Conservation (phyloP, 2,329 filamentous ascomycete genomes). For the Diatrype stigma region DNA sequence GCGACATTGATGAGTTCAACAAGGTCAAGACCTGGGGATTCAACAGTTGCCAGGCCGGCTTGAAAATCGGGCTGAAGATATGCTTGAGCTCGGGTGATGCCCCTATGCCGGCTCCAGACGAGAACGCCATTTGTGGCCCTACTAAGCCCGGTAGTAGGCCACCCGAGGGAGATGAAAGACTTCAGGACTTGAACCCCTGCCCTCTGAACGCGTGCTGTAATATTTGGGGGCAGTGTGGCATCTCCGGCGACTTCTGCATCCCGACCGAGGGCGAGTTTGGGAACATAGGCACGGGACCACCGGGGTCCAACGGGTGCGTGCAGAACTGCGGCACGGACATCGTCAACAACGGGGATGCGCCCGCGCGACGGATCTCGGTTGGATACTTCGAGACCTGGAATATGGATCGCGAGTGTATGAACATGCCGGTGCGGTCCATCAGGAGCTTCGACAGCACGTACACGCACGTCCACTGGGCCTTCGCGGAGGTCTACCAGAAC, state of each 20-base stretch:
- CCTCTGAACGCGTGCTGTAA: conserved; percentile 39
- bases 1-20: not conserved
- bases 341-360: conserved; percentile 2
- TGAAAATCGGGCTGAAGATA: conserved; percentile 28
- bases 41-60: conserved; percentile 31
- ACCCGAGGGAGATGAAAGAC: conserved; percentile 26
- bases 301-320: conserved; percentile 24
- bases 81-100: conserved; percentile 37
- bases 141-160: conserved; percentile 33
- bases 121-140: conserved; percentile 42
- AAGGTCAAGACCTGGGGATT: conserved; percentile 24
- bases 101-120: conserved; percentile 35
- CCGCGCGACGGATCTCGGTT: conserved; percentile 3
- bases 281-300: conserved; percentile 20
- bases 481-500: conserved; percentile 19
- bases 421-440: conserved; percentile 16
- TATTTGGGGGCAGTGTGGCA: conserved; percentile 26
- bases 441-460: conserved; percentile 11
- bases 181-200: conserved; percentile 41
- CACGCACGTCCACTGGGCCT: conserved; percentile 27
- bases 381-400: conserved; percentile 29
- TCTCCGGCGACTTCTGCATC: conserved; percentile 28
- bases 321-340: conserved; percentile 18
- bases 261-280: conserved; percentile 12
- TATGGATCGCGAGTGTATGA: conserved; percentile 20